Evolutionary conservation across 208 protist genomes (phyloP).

Genomic region (Spongospora subterranea): DNA sequence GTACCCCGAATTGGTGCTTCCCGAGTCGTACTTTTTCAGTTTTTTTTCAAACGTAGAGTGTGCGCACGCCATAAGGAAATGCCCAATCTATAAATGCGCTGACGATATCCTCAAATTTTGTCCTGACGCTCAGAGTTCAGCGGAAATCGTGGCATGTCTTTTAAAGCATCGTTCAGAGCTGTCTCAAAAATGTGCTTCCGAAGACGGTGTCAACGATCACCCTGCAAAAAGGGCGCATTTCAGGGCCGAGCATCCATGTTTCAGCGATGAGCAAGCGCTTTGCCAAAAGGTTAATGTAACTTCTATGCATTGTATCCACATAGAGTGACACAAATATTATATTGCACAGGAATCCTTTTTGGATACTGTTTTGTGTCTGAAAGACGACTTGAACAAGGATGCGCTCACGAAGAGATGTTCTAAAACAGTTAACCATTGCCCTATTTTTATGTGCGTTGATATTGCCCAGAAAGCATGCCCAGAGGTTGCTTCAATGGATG

Average conservation of each 20-base stretch:
- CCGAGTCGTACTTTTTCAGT: not conserved
- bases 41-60: not conserved
- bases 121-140: not conserved
- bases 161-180: not conserved
- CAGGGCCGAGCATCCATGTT: not conserved
- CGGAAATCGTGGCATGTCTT: not conserved
- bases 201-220: not conserved
- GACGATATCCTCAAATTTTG: not conserved
- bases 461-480: not conserved
- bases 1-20: not conserved
- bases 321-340: not conserved
- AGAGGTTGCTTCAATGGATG: not conserved
- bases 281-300: not conserved
- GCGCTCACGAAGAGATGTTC: not conserved
- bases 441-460: not conserved
- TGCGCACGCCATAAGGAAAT: not conserved
- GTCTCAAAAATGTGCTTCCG: not conserved
- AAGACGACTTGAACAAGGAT: not conserved
- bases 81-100: not conserved
- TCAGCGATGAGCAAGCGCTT: not conserved
- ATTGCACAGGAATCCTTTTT: not conserved
- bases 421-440: not conserved
- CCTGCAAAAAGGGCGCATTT: not conserved
- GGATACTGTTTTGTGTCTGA: not conserved
- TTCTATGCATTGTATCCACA: not conserved